Evolutionary conservation across 495 filamentous ascomycete species (phyloP).

Genomic region (Peziza echinospora): DNA sequence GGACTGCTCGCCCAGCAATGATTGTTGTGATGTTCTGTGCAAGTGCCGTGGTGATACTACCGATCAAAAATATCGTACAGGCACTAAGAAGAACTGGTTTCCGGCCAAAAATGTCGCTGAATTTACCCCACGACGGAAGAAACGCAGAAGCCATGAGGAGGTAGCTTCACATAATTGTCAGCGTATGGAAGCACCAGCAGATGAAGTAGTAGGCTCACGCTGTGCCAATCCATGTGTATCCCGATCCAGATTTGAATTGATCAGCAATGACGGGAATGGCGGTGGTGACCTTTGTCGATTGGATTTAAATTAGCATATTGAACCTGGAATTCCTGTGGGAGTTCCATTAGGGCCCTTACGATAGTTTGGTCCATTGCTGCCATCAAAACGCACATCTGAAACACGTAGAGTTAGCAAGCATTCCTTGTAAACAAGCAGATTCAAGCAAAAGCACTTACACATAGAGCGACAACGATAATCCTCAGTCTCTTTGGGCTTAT

Average conservation of each 20-base stretch:
- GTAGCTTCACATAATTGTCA: slow-evolving; percentile 24
- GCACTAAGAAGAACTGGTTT: slow-evolving; percentile 58
- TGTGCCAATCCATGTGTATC: slow-evolving; percentile 58
- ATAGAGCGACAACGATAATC: no score
- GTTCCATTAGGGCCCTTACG: slow-evolving; percentile 6
- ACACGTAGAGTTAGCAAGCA: not conserved
- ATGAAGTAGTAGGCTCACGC: slow-evolving; percentile 42
- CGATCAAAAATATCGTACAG: slow-evolving; percentile 52
- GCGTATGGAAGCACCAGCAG: slow-evolving; percentile 27
- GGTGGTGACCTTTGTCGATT: slow-evolving; percentile 35
- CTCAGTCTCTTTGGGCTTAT: no score
- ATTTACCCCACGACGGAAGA: slow-evolving; percentile 26
- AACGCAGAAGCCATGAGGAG: slow-evolving; percentile 25
- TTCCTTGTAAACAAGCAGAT: no score
- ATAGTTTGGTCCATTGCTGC: slow-evolving; percentile 42
- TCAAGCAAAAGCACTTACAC: no score
- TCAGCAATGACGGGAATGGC: slow-evolving; percentile 41
- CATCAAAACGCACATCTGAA: slow-evolving; percentile 33
- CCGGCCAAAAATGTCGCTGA: slow-evolving; percentile 59
- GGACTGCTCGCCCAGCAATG: slow-evolving; percentile 51
- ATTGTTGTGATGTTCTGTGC: slow-evolving; percentile 50
- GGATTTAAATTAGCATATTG: no score
- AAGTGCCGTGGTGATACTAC: slow-evolving; percentile 48
- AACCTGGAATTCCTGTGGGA: no score
- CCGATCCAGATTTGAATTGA: slow-evolving; percentile 35